phyloP scores from a whole-genome alignment of 1,139 yeast species.

The Sugiyamaella pinicola region DNA sequence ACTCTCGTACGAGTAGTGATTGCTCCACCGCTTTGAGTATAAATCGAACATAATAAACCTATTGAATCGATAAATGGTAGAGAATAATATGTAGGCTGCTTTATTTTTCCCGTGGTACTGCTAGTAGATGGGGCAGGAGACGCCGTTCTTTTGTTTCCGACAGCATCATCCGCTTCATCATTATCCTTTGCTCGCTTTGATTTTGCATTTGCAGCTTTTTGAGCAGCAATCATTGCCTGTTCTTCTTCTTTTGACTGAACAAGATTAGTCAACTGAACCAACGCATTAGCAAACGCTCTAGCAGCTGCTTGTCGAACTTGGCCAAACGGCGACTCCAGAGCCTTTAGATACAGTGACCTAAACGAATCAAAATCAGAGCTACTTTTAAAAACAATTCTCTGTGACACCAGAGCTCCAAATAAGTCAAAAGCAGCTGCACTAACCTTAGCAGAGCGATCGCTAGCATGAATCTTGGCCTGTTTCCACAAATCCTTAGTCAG shows the following conservation, averaged over 20 bases:
- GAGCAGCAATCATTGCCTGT: constrained; percentile 20
- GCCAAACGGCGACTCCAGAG: constrained; percentile 36
- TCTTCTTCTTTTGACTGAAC: constrained; percentile 32
- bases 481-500: constrained; percentile 42
- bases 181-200: constrained; percentile 23
- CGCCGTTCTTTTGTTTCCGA: constrained; percentile 19
- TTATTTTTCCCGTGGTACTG: constrained; percentile 21
- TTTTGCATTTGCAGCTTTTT: constrained; percentile 24
- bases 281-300: constrained; percentile 36
- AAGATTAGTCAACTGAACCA: constrained; percentile 31
- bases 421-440: constrained; percentile 39
- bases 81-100: constrained; percentile 23
- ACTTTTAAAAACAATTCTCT: constrained; percentile 35
- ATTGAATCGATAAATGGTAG: constrained; percentile 32
- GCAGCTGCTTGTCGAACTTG: constrained; percentile 42
- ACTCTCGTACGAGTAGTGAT: constrained; percentile 33
- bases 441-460: constrained; percentile 40
- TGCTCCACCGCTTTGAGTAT: constrained; percentile 25
- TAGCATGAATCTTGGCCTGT: constrained; percentile 32
- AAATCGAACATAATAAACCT: constrained; percentile 26
- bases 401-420: constrained; percentile 29
- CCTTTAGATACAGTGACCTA: constrained; percentile 33
- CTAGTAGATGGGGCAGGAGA: constrained; percentile 23
- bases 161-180: constrained; percentile 30
- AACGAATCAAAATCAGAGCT: constrained; percentile 40